Evolutionary conservation across 305 asterid genomes (phyloP), one percentile per base, ranked within the genome.

Genomic region (Andrographis paniculata): DNA sequence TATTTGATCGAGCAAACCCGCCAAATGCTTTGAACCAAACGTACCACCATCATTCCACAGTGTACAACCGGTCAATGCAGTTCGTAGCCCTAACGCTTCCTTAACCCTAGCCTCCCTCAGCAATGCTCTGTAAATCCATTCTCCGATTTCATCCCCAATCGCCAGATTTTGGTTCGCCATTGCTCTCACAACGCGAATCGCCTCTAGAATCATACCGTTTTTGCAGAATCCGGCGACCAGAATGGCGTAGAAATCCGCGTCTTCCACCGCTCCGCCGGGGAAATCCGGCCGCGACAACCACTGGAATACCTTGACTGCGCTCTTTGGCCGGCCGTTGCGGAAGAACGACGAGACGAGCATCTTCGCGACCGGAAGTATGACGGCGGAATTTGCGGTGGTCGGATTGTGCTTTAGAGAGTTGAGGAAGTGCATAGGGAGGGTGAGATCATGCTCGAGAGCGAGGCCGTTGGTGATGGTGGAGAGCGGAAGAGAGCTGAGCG

Each of bases 21-120:
- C 47, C 57, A 71, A 63, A 51, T 65, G 53, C 50, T 49, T 53
- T 12, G 36, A 45, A 37, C 16, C 31, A 23, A 19, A 22, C 11
- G 68, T 43, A 48, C 59, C 58, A 37, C 54, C 61, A 43, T 64
- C 68, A 55, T 42, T 67, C 36, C 71, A 64, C 11, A 38, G 18
- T 27, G 58, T 52, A 59, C 59, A 48, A 55, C 49, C 22, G 6
- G 40, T 56, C 64, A 77, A 64, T 44, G 59, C 71, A 13, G 50
- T 68, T 30, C 68, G 68, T 50, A 77, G n/a, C 20, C 68, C 67
- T 70, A 65, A 48, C 11, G 77, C 79, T 57, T 74, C 82, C 57
- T 41, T 59, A 68, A 77, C 68, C 77, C 86, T 71, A 45, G 86
- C 82, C 59, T 77, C 82, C 68, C 77, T 74, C 66, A 77, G 44